These are phyloP conservation scores for Lepiota venenata DNA, from an alignment of 768 basidiomycete genomes.

Conservation along the genomic window DNA sequence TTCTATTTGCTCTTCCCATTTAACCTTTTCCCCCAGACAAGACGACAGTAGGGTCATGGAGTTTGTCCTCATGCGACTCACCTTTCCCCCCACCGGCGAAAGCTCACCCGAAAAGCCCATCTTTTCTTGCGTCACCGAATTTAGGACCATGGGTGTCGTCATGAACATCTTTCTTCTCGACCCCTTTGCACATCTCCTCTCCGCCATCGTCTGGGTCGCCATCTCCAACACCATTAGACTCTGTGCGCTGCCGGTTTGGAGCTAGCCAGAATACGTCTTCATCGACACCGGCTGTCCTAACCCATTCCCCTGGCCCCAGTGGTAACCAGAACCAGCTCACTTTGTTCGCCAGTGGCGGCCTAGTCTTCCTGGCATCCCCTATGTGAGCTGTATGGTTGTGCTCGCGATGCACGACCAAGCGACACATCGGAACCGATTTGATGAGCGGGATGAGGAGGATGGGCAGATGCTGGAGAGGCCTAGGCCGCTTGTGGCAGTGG, in stretches of 20 bases:
- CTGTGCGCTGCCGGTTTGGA: conserved; percentile 66
- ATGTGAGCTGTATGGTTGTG: conserved; percentile 70
- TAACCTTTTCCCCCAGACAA: conserved; percentile 29
- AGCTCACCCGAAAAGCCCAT: conserved; percentile 35
- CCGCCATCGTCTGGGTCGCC: conserved; percentile 69
- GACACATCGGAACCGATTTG: conserved; percentile 58
- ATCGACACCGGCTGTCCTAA: conserved; percentile 63
- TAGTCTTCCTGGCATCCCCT: conserved; percentile 55
- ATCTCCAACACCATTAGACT: conserved; percentile 52
- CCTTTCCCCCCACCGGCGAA: conserved; percentile 47
- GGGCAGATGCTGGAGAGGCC: conserved; percentile 40
- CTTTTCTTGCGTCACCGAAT: conserved; percentile 59
- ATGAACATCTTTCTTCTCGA: conserved; percentile 80
- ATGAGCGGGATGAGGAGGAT: conserved; percentile 40
- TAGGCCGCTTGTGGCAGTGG: conserved; percentile 72
- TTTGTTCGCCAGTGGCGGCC: conserved; percentile 86
- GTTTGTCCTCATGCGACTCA: conserved; percentile 66
- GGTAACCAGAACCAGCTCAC: conserved; percentile 73
- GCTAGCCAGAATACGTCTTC: conserved; percentile 61
- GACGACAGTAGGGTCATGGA: conserved; percentile 66
- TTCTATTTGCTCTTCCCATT: conserved; percentile 10
- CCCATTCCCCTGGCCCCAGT: conserved; percentile 63
- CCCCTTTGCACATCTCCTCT: conserved; percentile 53
- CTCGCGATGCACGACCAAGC: conserved; percentile 59
- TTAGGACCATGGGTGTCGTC: conserved; percentile 63